Evolutionary conservation across 257 asterid genomes (phyloP).

Genomic region (Datura wrightii): DNA sequence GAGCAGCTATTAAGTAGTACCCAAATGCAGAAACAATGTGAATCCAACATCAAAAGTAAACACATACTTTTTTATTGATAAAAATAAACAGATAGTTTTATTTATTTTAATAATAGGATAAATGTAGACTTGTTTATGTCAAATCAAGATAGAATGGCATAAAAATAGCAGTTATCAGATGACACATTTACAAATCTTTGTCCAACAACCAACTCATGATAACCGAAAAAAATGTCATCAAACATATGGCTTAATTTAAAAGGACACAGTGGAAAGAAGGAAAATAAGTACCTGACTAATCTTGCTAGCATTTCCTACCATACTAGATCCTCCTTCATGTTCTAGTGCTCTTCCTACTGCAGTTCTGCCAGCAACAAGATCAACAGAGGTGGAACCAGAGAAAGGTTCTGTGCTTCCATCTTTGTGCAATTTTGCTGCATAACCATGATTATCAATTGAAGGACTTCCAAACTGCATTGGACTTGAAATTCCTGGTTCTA

Average conservation of each 20-base stretch:
- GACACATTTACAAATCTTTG: not conserved
- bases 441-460: constrained; percentile 67
- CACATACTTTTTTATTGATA: not conserved
- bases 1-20: not conserved
- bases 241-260: not conserved
- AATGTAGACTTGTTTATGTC: not conserved
- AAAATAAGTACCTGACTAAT: constrained; percentile 47
- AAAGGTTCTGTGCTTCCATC: constrained; percentile 68
- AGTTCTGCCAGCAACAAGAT: constrained; percentile 61
- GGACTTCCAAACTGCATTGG: constrained; percentile 74
- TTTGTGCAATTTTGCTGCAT: constrained; percentile 65
- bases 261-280: not conserved
- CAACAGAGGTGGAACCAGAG: constrained; percentile 54
- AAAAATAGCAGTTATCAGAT: not conserved
- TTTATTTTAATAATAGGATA: no score
- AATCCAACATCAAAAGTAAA: constrained; percentile 24
- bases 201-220: not conserved
- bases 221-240: not conserved
- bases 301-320: constrained; percentile 56
- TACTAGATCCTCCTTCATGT: constrained; percentile 61
- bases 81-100: not conserved
- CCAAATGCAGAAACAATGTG: not conserved
- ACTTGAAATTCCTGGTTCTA: constrained; percentile 62
- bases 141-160: not conserved
- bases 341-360: constrained; percentile 62